Conservation (phyloP, 1,284 basidiomycete species). For the Fomes fomentarius region DNA sequence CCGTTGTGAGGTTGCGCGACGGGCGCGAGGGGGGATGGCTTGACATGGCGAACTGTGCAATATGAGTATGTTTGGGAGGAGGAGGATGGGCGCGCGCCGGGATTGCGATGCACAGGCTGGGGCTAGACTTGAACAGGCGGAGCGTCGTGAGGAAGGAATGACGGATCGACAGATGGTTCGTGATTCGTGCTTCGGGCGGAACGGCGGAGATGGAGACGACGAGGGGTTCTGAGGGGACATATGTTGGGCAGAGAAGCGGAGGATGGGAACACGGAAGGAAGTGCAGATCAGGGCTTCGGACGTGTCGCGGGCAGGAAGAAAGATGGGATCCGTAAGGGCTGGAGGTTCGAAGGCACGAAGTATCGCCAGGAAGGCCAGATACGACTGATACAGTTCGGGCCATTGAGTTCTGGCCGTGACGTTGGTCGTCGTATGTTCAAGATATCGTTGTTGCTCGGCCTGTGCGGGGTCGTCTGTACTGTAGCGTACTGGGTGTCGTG, state of each 20-base stretch:
- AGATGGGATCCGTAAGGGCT: slow-evolving; percentile 8
- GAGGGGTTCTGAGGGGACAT: not conserved
- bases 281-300: slow-evolving; percentile 9
- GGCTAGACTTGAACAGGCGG: not conserved
- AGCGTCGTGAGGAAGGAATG: not conserved
- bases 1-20: not conserved
- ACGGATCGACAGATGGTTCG: slow-evolving; percentile 6
- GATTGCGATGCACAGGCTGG: not conserved
- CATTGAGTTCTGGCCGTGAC: slow-evolving; percentile 1
- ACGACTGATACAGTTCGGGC: not conserved
- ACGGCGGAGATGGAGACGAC: not conserved
- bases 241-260: not conserved
- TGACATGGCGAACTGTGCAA: not conserved
- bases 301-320: slow-evolving; percentile 7
- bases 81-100: too few relatives aligned
- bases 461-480: not conserved
- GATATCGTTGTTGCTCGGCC: not conserved
- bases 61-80: not conserved
- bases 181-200: too few relatives aligned
- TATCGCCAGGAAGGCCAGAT: not conserved
- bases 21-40: not conserved
- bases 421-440: too few relatives aligned
- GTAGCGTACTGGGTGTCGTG: not conserved
- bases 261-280: not conserved
- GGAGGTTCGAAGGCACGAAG: not conserved